Percentiles rank a stretch among this genome's conserved stretches.
phyloP scores from a whole-genome alignment of 2,329 filamentous ascomycete species.

The Pseudogymnoascus sp. region DNA sequence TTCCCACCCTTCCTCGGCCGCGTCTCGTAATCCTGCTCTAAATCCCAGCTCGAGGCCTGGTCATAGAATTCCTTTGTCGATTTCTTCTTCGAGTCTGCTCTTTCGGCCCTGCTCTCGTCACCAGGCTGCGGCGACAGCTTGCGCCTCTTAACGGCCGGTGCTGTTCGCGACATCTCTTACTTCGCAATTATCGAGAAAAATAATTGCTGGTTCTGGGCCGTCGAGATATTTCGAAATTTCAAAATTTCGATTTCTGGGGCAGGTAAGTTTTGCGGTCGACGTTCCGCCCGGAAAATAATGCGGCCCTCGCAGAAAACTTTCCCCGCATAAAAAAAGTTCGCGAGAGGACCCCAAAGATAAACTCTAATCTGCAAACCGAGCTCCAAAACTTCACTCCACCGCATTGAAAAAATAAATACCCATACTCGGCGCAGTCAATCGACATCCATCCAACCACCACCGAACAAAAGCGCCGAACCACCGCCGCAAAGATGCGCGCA shows the following conservation, averaged over 20 bases:
- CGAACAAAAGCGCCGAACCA: neutral
- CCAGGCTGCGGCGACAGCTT: slow-evolving; percentile 47
- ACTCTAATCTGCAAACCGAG: neutral
- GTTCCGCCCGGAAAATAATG: slow-evolving; percentile 18
- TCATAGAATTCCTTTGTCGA: slow-evolving; percentile 48
- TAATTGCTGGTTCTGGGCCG: neutral
- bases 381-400: neutral
- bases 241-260: slow-evolving; percentile 15
- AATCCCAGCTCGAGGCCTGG: slow-evolving; percentile 74
- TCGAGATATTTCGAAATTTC: slow-evolving; percentile 10
- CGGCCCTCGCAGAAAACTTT: slow-evolving; percentile 17
- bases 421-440: slow-evolving; percentile 3
- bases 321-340: slow-evolving; percentile 19
- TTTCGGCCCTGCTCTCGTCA: slow-evolving; percentile 26
- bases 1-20: slow-evolving; percentile 67
- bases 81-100: slow-evolving; percentile 11
- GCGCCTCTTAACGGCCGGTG: slow-evolving; percentile 42
- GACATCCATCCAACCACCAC: neutral
- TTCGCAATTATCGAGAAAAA: neutral
- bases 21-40: slow-evolving; percentile 85
- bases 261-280: slow-evolving; percentile 4
- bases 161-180: slow-evolving; percentile 22
- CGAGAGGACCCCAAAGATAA: neutral
- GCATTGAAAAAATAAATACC: neutral
- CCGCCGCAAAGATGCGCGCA: slow-evolving; percentile 53